phyloP scores from a whole-genome alignment of 495 filamentous ascomycete genomes.

The Xylaria scruposa region DNA sequence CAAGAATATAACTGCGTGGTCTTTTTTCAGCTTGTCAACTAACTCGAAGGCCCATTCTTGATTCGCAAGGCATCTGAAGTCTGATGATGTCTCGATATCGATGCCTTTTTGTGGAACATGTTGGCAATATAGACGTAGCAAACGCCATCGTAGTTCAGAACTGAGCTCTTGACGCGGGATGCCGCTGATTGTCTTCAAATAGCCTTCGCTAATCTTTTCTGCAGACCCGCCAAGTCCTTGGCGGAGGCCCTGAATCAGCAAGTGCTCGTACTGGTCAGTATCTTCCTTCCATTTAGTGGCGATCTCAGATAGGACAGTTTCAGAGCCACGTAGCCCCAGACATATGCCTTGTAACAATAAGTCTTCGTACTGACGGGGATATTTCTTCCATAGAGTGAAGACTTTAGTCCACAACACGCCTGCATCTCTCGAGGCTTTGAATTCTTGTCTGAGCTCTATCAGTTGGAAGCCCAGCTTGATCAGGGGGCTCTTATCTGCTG shows the following conservation, averaged over 20 bases:
- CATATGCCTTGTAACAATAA: slow-evolving; percentile 10
- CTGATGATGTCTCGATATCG: slow-evolving; percentile 30
- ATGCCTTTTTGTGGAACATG: slow-evolving; percentile 31
- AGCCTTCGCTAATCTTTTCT: slow-evolving; percentile 22
- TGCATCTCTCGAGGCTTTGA: slow-evolving; percentile 3
- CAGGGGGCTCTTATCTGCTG: slow-evolving; percentile 21
- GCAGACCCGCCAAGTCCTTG: slow-evolving; percentile 30
- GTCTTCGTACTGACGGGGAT: slow-evolving; percentile 15
- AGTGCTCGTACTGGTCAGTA: slow-evolving; percentile 28
- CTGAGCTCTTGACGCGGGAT: slow-evolving; percentile 5
- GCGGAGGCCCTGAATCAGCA: slow-evolving; percentile 27
- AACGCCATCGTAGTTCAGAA: slow-evolving; percentile 26
- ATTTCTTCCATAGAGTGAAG: slow-evolving; percentile 26
- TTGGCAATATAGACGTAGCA: slow-evolving; percentile 36
- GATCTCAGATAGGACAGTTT: neutral
- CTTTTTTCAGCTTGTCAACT: slow-evolving; percentile 27
- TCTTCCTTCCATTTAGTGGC: slow-evolving; percentile 15
- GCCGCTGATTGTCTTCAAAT: slow-evolving; percentile 12
- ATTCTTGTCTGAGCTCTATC: slow-evolving; percentile 21
- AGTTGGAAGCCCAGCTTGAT: slow-evolving; percentile 31
- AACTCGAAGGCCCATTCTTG: slow-evolving; percentile 30
- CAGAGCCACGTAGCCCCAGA: slow-evolving; percentile 3
- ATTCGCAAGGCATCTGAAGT: slow-evolving; percentile 27
- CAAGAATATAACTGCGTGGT: slow-evolving; percentile 32
- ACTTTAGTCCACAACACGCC: slow-evolving; percentile 18